Evolutionary conservation across 345 rosid genomes (phyloP), one percentile per base, ranked within the genome.

Genomic region (Balakata baccata): DNA sequence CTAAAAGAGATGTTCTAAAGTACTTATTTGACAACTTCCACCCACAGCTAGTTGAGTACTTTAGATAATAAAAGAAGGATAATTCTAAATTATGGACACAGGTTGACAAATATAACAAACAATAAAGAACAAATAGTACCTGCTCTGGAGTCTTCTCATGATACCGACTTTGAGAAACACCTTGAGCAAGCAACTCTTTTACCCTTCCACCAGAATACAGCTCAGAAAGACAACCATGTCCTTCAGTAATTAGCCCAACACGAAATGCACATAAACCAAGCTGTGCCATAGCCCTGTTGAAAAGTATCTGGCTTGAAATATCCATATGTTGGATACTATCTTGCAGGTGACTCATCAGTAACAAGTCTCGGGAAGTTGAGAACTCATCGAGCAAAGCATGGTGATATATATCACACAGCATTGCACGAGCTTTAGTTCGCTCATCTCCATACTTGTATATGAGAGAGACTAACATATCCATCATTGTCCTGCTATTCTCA

Each of bases 121-220:
- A 18, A 38, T 66, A 38, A 7, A 64, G 25, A 70, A 43, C 29
- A 41, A 23, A 1, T 17, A 13, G 50, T 75, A 90, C 98, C 97
- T 94, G 97, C 74, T 94, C 99, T 1, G 98, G 96, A 72, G 99
- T 94, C 82, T 94, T 94, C 85, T 94, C 99, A 73, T 92, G 90
- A 61, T 92, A 92, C 68, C 99, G 88, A 80, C 89, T 90, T 72
- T 92, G 98, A 7, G 93, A 87, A 78, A 95, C 85, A 81, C 99
- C 99, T 86, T 95, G 99, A 2, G 99, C 99, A 75, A 95, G 97
- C 81, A 95, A 82, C 79, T 95, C 99, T 81, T 87, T 89, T 29
- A 92, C 96, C 81, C 97, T 86, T 77, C 95, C 98, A 83, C 94
- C 98, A 11, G 94, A 87, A 80, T 95, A 95, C 41, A 95, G 81